These are phyloP conservation scores for Cyberlindnera americana DNA, from an alignment of 805 yeast genomes.

Conservation along the genomic window DNA sequence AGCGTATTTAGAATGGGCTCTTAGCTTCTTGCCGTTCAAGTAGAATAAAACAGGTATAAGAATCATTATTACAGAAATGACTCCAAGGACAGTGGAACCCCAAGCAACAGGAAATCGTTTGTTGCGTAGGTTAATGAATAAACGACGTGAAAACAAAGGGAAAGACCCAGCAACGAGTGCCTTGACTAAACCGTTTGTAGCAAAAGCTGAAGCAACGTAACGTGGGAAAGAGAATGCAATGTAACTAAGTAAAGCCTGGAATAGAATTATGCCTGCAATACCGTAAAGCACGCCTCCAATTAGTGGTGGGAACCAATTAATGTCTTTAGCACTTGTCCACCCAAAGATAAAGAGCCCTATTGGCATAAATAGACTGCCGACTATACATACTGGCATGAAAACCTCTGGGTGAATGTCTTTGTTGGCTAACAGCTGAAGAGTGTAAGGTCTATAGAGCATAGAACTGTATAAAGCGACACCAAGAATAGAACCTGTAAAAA, in stretches of 20 bases:
- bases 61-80: slow-evolving; percentile 42
- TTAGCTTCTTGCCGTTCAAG: slow-evolving; percentile 41
- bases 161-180: slow-evolving; percentile 61
- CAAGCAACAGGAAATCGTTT: slow-evolving; percentile 49
- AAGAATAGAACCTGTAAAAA: slow-evolving; percentile 42
- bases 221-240: slow-evolving; percentile 55
- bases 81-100: slow-evolving; percentile 53
- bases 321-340: slow-evolving; percentile 40
- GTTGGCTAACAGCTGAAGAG: slow-evolving; percentile 26
- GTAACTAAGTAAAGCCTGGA: slow-evolving; percentile 57
- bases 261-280: slow-evolving; percentile 43
- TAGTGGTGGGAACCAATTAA: slow-evolving; percentile 50
- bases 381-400: slow-evolving; percentile 38
- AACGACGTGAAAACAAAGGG: slow-evolving; percentile 64
- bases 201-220: slow-evolving; percentile 62
- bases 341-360: slow-evolving; percentile 45
- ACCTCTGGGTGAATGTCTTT: slow-evolving; percentile 38
- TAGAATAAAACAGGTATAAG: slow-evolving; percentile 56
- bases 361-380: slow-evolving; percentile 41
- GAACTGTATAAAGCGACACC: slow-evolving; percentile 33
- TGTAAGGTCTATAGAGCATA: slow-evolving; percentile 27
- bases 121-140: slow-evolving; percentile 56
- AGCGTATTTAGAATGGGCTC: slow-evolving; percentile 37
- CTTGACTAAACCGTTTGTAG: slow-evolving; percentile 66
- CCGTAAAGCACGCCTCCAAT: slow-evolving; percentile 41